Conservation (phyloP, 208 protist genomes). For the Wallacemonas sp. region DNA sequence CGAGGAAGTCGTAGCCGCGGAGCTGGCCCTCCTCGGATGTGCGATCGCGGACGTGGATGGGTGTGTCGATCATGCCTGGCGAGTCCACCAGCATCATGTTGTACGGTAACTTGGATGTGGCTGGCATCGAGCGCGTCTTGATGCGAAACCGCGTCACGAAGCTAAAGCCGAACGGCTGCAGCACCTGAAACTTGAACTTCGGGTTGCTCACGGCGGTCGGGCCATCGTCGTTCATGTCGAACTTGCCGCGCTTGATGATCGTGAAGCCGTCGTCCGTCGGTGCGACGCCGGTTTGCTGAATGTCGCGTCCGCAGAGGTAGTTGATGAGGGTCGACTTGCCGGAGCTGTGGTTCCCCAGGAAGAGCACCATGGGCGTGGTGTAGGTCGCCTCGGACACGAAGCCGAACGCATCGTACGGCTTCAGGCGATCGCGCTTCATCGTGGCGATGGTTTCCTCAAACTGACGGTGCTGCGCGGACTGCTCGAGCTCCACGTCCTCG, state of each 20-base stretch:
- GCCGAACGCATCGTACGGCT: conserved; percentile 43
- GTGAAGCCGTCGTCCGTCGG: conserved; percentile 93
- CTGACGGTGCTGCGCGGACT: neutral
- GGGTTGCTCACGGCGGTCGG: conserved; percentile 74
- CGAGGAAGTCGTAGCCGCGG: conserved; percentile 90
- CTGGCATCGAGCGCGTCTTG: conserved; percentile 62
- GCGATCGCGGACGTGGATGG: conserved; percentile 42
- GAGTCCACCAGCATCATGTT: conserved; percentile 89
- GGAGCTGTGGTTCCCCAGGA: conserved; percentile 91
- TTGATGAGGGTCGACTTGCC: conserved; percentile 94
- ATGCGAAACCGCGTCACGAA: conserved; percentile 84
- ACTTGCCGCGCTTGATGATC: conserved; percentile 62
- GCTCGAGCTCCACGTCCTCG: neutral
- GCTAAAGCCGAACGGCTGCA: conserved; percentile 72
- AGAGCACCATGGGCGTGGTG: conserved; percentile 80
- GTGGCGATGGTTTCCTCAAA: conserved; percentile 35
- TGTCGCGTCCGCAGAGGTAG: conserved; percentile 65
- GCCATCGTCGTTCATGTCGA: conserved; percentile 76
- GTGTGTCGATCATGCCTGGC: conserved; percentile 92
- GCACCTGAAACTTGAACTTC: conserved; percentile 64
- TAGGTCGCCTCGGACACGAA: conserved; percentile 36
- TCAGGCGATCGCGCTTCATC: conserved; percentile 34
- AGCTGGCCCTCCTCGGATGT: conserved; percentile 44
- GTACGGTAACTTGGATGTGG: conserved; percentile 38
- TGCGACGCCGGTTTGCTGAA: conserved; percentile 87